Conservation (phyloP, 768 basidiomycete species). For the Cystobasidium tubakii region DNA sequence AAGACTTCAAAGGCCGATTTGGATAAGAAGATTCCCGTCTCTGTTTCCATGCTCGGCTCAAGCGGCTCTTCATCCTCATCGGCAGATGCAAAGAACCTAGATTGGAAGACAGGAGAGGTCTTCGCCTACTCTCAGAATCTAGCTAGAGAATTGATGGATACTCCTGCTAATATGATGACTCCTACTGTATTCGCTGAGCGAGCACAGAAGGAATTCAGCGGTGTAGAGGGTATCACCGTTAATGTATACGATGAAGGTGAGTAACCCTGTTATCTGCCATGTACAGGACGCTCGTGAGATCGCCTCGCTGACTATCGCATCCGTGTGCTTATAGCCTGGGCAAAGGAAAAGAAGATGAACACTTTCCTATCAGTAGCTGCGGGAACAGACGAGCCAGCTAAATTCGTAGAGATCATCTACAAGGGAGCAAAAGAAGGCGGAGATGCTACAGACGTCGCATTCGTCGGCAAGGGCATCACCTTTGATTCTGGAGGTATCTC, state of each 20-base stretch:
- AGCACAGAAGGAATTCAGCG: slow-evolving; percentile 62
- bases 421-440: slow-evolving; percentile 53
- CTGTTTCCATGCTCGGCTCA: background rate
- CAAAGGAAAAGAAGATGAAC: slow-evolving; percentile 75
- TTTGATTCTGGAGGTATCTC: slow-evolving; percentile 73
- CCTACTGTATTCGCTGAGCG: slow-evolving; percentile 73
- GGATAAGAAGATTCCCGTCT: slow-evolving; percentile 32
- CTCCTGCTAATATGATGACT: slow-evolving; percentile 78
- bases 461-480: slow-evolving; percentile 74
- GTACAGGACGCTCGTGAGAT: background rate
- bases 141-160: slow-evolving; percentile 64
- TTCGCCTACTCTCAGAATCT: slow-evolving; percentile 75
- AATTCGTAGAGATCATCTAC: slow-evolving; percentile 83
- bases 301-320: background rate
- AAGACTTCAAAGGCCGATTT: slow-evolving; percentile 31
- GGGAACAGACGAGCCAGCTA: slow-evolving; percentile 74
- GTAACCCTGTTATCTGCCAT: background rate
- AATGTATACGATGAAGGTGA: slow-evolving; percentile 68
- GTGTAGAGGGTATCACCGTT: slow-evolving; percentile 60
- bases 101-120: slow-evolving; percentile 66
- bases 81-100: slow-evolving; percentile 49
- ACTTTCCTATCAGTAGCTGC: slow-evolving; percentile 81
- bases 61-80: background rate
- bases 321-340: slow-evolving; percentile 60
- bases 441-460: slow-evolving; percentile 44